phyloP scores from a whole-genome alignment of 2,329 filamentous ascomycete species.

The Botrytis squamosa region DNA sequence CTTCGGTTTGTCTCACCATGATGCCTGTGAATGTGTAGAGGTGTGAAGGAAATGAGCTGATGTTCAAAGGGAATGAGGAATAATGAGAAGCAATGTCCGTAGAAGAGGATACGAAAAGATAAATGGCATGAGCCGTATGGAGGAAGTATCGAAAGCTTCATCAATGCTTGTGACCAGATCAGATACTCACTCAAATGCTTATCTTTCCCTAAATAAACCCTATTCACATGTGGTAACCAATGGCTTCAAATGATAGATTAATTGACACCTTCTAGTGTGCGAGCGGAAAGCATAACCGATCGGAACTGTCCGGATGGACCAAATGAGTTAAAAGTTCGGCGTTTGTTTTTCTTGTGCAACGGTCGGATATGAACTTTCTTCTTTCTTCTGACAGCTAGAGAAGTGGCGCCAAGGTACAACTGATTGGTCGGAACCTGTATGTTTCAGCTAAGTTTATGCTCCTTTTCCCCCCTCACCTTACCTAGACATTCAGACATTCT shows the following conservation, averaged over 20 bases:
- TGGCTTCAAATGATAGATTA: constrained; percentile 2
- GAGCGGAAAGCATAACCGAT: constrained; percentile 9
- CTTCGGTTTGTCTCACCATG: not conserved
- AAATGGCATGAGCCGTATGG: not conserved
- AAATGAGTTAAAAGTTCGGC: constrained; percentile 13
- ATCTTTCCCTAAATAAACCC: not conserved
- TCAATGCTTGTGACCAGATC: not conserved
- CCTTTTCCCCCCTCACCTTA: not conserved
- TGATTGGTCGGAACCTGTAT: not conserved
- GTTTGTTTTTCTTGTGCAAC: constrained; percentile 12
- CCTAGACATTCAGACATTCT: not conserved
- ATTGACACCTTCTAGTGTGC: constrained; percentile 8
- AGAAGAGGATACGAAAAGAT: not conserved
- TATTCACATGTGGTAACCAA: not conserved
- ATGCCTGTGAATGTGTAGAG: not conserved
- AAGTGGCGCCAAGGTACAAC: not conserved
- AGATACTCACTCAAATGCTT: not conserved
- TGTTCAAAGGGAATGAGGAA: not conserved
- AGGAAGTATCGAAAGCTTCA: not conserved
- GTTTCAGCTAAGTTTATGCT: constrained; percentile 9
- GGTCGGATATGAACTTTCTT: not conserved
- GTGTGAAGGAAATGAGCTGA: not conserved
- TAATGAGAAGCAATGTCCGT: not conserved
- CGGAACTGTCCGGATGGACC: not conserved
- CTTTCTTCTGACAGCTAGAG: not conserved